These are phyloP conservation scores for Talaromyces sp. DNA, from an alignment of 2,329 filamentous ascomycete genomes.

Conservation along the genomic window DNA sequence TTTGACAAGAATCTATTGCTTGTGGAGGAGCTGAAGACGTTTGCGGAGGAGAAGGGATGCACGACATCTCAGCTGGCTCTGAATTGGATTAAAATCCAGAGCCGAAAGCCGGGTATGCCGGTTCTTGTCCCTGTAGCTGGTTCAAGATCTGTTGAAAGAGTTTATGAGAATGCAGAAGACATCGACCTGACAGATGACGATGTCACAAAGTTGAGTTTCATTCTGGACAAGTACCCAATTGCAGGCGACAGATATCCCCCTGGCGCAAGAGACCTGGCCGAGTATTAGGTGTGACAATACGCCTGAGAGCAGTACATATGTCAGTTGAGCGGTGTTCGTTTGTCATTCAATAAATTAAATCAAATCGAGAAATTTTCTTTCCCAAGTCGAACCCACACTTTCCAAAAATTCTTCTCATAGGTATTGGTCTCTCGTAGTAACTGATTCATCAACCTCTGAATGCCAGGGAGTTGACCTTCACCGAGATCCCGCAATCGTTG, in stretches of 20 bases:
- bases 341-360: background rate
- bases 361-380: conserved; percentile 18
- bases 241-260: conserved; percentile 16
- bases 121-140: conserved; percentile 44
- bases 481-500: conserved; percentile 3
- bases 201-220: conserved; percentile 13
- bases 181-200: conserved; percentile 48
- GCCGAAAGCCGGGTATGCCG: conserved; percentile 37
- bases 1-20: conserved; percentile 53
- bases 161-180: conserved; percentile 42
- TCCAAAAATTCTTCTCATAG: conserved; percentile 12
- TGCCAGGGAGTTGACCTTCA: conserved; percentile 11
- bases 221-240: conserved; percentile 13
- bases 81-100: conserved; percentile 43
- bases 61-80: conserved; percentile 51
- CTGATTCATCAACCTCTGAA: conserved; percentile 9
- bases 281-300: conserved; percentile 5
- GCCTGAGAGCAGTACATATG: background rate
- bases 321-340: background rate
- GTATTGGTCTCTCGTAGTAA: conserved; percentile 1
- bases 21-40: conserved; percentile 45
- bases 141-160: conserved; percentile 35
- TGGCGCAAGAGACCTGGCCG: conserved; percentile 3
- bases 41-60: conserved; percentile 46
- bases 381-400: conserved; percentile 16